A percentile compares a stretch with the other conserved stretches of the same genome.
Evolutionary conservation across 2,329 filamentous ascomycete species (phyloP).

Genomic region (Raffaelea albimanens): DNA sequence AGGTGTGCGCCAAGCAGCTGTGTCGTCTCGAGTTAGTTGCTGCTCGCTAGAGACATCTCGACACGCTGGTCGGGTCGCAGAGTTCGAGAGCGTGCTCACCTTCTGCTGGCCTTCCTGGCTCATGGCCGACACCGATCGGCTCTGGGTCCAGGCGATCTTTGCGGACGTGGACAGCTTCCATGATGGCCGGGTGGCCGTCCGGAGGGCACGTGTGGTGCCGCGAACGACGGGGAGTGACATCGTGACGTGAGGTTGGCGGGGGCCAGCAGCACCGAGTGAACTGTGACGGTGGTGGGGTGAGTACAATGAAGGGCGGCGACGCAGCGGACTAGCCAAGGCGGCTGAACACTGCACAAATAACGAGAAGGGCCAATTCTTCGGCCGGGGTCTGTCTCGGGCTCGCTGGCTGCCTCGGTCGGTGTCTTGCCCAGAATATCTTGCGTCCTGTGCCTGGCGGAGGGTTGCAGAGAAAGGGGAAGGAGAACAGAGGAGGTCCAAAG

Average conservation of each 20-base stretch:
- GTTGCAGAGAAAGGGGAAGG: no score
- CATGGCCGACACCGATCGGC: constrained; percentile 35
- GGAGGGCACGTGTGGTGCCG: constrained; percentile 38
- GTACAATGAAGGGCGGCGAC: no score
- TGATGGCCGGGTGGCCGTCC: constrained; percentile 23
- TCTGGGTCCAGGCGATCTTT: constrained; percentile 17
- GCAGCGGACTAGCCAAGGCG: no score
- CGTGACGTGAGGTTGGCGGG: constrained; percentile 6
- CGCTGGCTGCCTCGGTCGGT: no score
- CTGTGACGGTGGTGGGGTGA: no score
- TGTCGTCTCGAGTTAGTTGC: background rate
- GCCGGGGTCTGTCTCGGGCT: no score
- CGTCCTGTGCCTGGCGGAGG: no score
- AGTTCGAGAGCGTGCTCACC: constrained; percentile 33
- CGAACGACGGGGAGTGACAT: constrained; percentile 41
- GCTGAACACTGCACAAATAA: no score
- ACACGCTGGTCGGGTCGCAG: no score
- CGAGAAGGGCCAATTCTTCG: background rate
- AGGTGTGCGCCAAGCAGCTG: constrained; percentile 74
- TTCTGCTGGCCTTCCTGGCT: constrained; percentile 49
- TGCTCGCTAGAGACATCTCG: no score
- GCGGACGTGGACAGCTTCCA: constrained; percentile 19
- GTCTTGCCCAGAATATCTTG: no score
- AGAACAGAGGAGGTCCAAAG: no score
- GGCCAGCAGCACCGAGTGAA: background rate